Conservation (phyloP, 1,284 basidiomycete species). For the Sporisorium reilianum region DNA sequence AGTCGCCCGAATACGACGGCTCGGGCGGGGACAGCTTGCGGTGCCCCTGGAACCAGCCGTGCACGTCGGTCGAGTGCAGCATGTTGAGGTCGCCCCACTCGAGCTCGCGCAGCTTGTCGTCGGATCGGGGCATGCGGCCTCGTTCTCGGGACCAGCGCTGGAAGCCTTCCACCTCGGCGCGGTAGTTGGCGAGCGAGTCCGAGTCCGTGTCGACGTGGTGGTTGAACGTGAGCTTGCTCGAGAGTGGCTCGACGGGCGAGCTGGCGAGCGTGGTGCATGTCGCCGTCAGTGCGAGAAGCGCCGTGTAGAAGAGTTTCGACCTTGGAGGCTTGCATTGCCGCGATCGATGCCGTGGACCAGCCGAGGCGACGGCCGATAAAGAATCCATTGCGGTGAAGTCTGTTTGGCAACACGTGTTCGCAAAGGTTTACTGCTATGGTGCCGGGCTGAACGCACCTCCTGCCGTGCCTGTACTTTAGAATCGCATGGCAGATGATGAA, state of each 20-base stretch:
- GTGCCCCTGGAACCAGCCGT: slow-evolving; percentile 72
- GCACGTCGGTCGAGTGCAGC: slow-evolving; percentile 83
- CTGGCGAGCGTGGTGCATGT: slow-evolving; percentile 19
- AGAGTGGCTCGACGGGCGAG: slow-evolving; percentile 31
- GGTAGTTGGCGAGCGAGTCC: slow-evolving; percentile 35
- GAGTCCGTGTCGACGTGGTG: slow-evolving; percentile 34
- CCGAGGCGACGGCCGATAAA: neutral
- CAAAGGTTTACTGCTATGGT: neutral
- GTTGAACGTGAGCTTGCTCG: slow-evolving; percentile 43
- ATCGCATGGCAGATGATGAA: slow-evolving; percentile 1
- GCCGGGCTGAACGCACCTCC: slow-evolving; percentile 9
- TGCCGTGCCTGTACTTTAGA: neutral
- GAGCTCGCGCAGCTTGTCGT: slow-evolving; percentile 71
- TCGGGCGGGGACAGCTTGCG: slow-evolving; percentile 65
- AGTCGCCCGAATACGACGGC: slow-evolving; percentile 64
- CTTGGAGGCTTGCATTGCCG: neutral
- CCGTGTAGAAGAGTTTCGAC: slow-evolving; percentile 6
- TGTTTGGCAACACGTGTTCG: no score
- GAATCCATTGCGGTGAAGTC: neutral
- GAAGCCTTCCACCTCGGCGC: slow-evolving; percentile 49
- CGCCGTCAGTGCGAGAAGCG: slow-evolving; percentile 13
- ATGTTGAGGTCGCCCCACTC: slow-evolving; percentile 83
- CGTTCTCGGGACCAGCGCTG: slow-evolving; percentile 46
- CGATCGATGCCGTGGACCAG: neutral
- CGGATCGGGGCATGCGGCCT: slow-evolving; percentile 54